Evolutionary conservation across 148 eudicot genomes (phyloP), one percentile per base, ranked within the genome.

Genomic region (Amaranthus cruentus): DNA sequence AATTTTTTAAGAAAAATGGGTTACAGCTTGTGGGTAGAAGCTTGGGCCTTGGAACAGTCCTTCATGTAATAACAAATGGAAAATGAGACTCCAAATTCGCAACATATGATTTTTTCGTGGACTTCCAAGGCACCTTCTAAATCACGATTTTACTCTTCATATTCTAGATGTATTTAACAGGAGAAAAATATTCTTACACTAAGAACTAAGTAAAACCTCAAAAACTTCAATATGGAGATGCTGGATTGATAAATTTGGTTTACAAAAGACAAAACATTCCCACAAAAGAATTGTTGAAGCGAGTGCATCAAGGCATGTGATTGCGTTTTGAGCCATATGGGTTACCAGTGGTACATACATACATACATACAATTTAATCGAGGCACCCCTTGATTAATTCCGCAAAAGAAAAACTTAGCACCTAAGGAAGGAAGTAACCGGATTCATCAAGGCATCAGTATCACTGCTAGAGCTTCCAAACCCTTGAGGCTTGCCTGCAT

Each of bases 281-380:
- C 53, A 49, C 70, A 67, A 67, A 67, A 67, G n/a, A 67, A 67
- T 66, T 67, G 70, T 48, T 43, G 47, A 44, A 62, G 51, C 12
- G 70, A 68, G 57, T 69, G 13, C 6, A 51, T 49, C 14, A 55
- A 66, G 18, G 48, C 10, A 18, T 54, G 64, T 66, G 67, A 11
- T 62, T 75, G 64, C 55, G 48, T 48, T 78, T 81, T 79, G 18
- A 92, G 68, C 97, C 97, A 55, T 91, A 93, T 15, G 98, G 98
- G 82, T 93, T 93, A 73, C 97, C 18, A 18, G 18, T 18, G 18
- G 18, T 18, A 18, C 18, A 18, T 18, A 18, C 18, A 18, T 18
- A 18, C 18, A 18, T 18, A 18, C 18, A 18, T 18, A 18, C 18
- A 18, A 18, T 18, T 18, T 18, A 18, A 18, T 18, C 18, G 18